These are phyloP conservation scores for Curvularia lunata DNA, from an alignment of 2,329 filamentous ascomycete genomes.

Conservation along the genomic window DNA sequence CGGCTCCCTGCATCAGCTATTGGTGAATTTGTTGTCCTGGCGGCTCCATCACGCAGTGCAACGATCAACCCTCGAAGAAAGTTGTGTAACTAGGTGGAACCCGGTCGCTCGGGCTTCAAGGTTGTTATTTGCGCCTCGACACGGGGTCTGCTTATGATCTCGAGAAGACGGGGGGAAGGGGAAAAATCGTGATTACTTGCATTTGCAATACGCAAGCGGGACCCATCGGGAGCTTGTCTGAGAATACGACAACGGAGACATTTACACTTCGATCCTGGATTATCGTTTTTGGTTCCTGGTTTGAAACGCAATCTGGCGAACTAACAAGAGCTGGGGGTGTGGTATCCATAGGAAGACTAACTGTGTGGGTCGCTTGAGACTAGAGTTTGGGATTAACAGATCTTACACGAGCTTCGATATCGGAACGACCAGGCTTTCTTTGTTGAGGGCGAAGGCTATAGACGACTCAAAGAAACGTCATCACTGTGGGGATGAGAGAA, in stretches of 20 bases:
- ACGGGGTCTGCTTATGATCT: background rate
- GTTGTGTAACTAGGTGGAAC: background rate
- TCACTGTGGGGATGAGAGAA: slow-evolving; percentile 50
- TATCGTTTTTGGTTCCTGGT: background rate
- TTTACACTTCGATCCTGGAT: too few relatives aligned
- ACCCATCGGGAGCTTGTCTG: background rate
- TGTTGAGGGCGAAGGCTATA: background rate
- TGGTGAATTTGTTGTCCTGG: slow-evolving; percentile 10
- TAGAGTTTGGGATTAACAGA: background rate
- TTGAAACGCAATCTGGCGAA: background rate
- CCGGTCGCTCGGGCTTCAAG: background rate
- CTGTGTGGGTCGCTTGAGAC: slow-evolving; percentile 6
- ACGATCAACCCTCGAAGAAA: background rate
- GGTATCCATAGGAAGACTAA: background rate
- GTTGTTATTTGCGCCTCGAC: background rate
- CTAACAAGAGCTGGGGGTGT: background rate
- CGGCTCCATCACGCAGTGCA: slow-evolving; percentile 11
- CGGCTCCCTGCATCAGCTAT: slow-evolving; percentile 11
- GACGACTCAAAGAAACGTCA: background rate
- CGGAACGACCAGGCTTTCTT: background rate
- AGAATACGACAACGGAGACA: background rate
- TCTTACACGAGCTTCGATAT: slow-evolving; percentile 1
- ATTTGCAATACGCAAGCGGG: slow-evolving; percentile 1
- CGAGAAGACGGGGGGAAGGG: background rate
- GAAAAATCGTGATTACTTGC: background rate